These are phyloP conservation scores for Kwoniella sp. DNA, from an alignment of 768 basidiomycete genomes.

Conservation along the genomic window DNA sequence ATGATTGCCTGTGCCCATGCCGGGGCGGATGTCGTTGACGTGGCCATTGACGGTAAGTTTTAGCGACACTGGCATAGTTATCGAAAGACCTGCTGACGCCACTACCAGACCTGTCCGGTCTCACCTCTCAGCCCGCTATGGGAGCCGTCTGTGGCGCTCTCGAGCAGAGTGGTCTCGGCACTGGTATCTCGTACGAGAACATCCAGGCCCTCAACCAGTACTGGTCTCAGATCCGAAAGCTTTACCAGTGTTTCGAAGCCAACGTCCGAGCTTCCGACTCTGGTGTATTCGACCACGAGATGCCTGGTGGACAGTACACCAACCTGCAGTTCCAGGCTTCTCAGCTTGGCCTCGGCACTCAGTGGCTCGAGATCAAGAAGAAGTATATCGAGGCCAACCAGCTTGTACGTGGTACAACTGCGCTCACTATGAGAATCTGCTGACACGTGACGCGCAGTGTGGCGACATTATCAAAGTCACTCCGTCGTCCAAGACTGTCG, in stretches of 20 bases:
- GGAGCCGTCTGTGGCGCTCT: slow-evolving; percentile 91
- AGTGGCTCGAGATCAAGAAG: slow-evolving; percentile 95
- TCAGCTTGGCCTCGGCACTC: slow-evolving; percentile 91
- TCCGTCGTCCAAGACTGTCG: slow-evolving; percentile 96
- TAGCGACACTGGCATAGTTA: not conserved
- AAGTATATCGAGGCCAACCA: slow-evolving; percentile 98
- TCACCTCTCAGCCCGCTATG: slow-evolving; percentile 99
- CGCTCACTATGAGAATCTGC: not conserved
- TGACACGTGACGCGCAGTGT: slow-evolving; percentile 56
- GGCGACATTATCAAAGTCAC: slow-evolving; percentile 99
- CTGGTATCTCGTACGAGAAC: slow-evolving; percentile 93
- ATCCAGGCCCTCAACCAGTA: slow-evolving; percentile 96
- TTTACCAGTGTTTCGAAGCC: slow-evolving; percentile 96
- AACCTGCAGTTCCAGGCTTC: slow-evolving; percentile 88
- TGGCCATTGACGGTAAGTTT: slow-evolving; percentile 90
- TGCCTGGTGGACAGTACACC: slow-evolving; percentile 78
- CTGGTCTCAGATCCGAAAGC: slow-evolving; percentile 93
- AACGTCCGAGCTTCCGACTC: slow-evolving; percentile 96
- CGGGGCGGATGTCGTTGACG: slow-evolving; percentile 97
- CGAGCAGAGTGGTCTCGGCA: slow-evolving; percentile 88
- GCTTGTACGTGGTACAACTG: slow-evolving; percentile 58
- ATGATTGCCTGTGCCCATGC: slow-evolving; percentile 94
- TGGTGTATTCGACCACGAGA: slow-evolving; percentile 97
- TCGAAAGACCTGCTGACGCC: slow-evolving; percentile 4
- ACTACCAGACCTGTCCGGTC: slow-evolving; percentile 83